Evolutionary conservation across 2,329 filamentous ascomycete species (phyloP), one percentile per base, ranked within the genome.

Genomic region (Purpureocillium lavendulum): DNA sequence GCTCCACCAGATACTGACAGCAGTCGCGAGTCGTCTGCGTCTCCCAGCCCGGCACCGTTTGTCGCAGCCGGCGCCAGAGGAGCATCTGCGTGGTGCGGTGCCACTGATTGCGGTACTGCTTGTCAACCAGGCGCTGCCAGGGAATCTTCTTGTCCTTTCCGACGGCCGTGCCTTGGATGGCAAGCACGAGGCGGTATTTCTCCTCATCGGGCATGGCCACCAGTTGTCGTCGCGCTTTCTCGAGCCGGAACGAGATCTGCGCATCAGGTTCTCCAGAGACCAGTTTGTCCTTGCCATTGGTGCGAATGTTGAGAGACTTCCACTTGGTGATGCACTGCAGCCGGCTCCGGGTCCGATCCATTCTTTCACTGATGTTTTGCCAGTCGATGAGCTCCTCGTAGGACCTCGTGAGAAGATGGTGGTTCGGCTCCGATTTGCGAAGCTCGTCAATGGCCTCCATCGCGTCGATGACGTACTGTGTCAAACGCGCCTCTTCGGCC

Each of bases 251-350:
- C n/a, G 57, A 59, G 44, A 58, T 60, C 42, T 47, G 47, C 33
- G 54, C 55, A 30, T 59, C 53, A n/a, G 60, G 54, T 6, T 54
- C 47, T 13, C 48, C 44, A 1, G 60, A 61, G 10, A 48, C 50
- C 11, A 62, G 46, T 41, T 57, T 57, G 37, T 62, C 60, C 18
- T 52, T 56, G 14, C 55, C 54, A 7, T 54, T 43, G 2, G 54
- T 53, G 34, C 61, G 59, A 36, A 62, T 48, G 38, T 65, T 59
- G 53, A 66, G 55, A 7, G 60, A 47, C 43, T 73, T 75, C 79
- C 81, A 87, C 53, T 88, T 87, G 18, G 69, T 68, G 18, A 71
- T 67, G 53, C 82, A 87, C 54, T 86, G 82, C 17, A 84, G 68
- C 3, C 79, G 72, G 44, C 73, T 83, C 33, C 84, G 70, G 8